Evolutionary conservation across 1,139 yeast genomes (phyloP), one percentile per base, ranked within the genome.

Genomic region (Kurtzmaniella quercitrusa): DNA sequence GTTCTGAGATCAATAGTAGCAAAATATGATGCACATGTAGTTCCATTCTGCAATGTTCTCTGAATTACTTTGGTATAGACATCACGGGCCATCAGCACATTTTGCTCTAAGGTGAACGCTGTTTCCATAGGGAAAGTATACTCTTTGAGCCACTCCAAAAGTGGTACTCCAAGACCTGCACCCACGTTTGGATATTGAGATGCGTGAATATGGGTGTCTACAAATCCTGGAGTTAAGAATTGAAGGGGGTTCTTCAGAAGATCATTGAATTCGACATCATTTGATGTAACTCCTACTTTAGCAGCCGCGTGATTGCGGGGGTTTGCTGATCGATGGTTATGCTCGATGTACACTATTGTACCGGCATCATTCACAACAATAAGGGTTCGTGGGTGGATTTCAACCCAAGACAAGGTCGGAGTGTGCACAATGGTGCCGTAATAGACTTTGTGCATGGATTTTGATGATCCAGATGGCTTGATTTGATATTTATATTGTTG

Each of bases 161-260:
- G 70, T 1, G 95, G 94, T 1, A 87, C 71, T 49, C 85, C 87
- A 39, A 95, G 90, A 48, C 95, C 94, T 36, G 93, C 80, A 1
- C 98, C 98, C 41, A 80, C 75, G 61, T 93, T 93, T n/a, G 98
- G 97, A 60, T 81, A 93, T 65, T 93, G 98, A 3, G 98, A 85
- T 0, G 98, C 97, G 61, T 93, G 98, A 48, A 90, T 89, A 59
- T 93, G 98, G 1, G 98, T 90, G 58, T 93, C 98, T 12, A 93
- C 70, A 55, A 93, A 90, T 1, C 98, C 98, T 0, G 98, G 98
- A 56, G 88, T 80, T 55, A 85, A 79, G 60, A 91, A 90, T 43
- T 73, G 65, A 42, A 64, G 50, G 17, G 63, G 56, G 34, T 62
- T 59, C 9, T 54, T 46, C n/a, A 65, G 58, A 37, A 56, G 53